Conservation (phyloP, 1,284 basidiomycete species). For the Cerioporus squamosus region DNA sequence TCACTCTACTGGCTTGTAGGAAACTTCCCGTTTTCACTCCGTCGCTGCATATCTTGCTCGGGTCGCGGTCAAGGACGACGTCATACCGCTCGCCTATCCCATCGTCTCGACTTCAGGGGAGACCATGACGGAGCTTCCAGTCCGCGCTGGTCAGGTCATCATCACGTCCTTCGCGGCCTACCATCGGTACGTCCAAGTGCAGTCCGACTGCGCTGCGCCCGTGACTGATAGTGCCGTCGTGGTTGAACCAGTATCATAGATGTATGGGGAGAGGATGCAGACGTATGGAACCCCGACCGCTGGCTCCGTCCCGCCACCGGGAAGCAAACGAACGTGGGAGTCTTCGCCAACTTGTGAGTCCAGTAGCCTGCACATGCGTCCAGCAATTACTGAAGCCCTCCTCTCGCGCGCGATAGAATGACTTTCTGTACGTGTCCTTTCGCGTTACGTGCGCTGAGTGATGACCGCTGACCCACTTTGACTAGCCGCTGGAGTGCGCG, state of each 20-base stretch:
- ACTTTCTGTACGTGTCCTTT: slow-evolving; percentile 18
- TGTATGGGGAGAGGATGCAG: slow-evolving; percentile 54
- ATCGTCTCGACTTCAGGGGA: slow-evolving; percentile 37
- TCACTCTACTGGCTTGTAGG: too few species aligned
- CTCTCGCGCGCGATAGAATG: slow-evolving; percentile 3
- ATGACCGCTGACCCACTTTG: neutral
- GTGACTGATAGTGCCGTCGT: slow-evolving; percentile 7
- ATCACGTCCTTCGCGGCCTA: slow-evolving; percentile 35
- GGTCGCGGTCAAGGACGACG: slow-evolving; percentile 36
- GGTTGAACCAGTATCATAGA: slow-evolving; percentile 28
- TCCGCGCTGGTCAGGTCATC: slow-evolving; percentile 43
- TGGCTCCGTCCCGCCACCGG: slow-evolving; percentile 20
- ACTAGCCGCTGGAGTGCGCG: slow-evolving; percentile 32
- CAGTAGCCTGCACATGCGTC: too few species aligned
- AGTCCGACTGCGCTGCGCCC: too few species aligned
- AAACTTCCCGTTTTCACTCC: slow-evolving; percentile 44
- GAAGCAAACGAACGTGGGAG: slow-evolving; percentile 47
- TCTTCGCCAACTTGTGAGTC: slow-evolving; percentile 56
- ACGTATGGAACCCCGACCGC: slow-evolving; percentile 51
- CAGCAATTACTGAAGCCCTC: too few species aligned
- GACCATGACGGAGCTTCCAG: slow-evolving; percentile 37
- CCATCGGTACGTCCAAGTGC: slow-evolving; percentile 33
- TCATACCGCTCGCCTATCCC: slow-evolving; percentile 46
- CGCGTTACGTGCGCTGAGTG: neutral
- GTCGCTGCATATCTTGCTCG: slow-evolving; percentile 36